These are phyloP conservation scores for Eustoma russellianum DNA, from an alignment of 257 asterid genomes.

Conservation along the genomic window DNA sequence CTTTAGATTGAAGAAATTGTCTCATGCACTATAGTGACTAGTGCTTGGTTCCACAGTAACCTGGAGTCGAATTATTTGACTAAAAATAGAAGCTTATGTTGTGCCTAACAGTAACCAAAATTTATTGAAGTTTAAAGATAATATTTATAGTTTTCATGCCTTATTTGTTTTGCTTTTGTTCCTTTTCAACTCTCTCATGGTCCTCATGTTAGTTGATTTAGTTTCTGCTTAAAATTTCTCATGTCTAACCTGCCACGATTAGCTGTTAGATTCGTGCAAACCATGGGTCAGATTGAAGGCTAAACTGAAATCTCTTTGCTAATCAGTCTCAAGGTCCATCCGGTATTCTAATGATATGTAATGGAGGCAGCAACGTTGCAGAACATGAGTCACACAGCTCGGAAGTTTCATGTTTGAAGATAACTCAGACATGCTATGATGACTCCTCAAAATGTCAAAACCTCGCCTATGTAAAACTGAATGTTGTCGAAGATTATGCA, in stretches of 20 bases:
- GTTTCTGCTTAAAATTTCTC: neutral
- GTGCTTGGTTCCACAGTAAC: too few species aligned
- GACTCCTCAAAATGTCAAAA: slow-evolving; percentile 30
- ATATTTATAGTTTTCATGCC: too few species aligned
- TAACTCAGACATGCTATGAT: slow-evolving; percentile 34
- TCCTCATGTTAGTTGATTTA: neutral
- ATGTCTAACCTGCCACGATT: neutral
- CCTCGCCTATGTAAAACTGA: slow-evolving; percentile 33
- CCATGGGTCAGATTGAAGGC: neutral
- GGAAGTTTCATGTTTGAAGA: slow-evolving; percentile 31
- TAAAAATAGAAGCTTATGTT: too few species aligned
- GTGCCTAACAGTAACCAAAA: too few species aligned
- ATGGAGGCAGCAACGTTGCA: slow-evolving; percentile 13
- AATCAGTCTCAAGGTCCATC: slow-evolving; percentile 21
- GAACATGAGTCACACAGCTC: slow-evolving; percentile 13
- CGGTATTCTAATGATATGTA: slow-evolving; percentile 10
- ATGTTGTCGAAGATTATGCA: slow-evolving; percentile 29
- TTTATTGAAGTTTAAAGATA: too few species aligned
- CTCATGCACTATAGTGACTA: too few species aligned
- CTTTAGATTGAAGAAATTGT: too few species aligned
- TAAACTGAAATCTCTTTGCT: neutral
- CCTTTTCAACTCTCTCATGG: neutral
- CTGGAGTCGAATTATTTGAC: too few species aligned
- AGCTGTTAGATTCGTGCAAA: neutral
- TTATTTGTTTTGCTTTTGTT: too few species aligned